Conservation (phyloP, 345 rosid genomes). For the Murraya koenigii region DNA sequence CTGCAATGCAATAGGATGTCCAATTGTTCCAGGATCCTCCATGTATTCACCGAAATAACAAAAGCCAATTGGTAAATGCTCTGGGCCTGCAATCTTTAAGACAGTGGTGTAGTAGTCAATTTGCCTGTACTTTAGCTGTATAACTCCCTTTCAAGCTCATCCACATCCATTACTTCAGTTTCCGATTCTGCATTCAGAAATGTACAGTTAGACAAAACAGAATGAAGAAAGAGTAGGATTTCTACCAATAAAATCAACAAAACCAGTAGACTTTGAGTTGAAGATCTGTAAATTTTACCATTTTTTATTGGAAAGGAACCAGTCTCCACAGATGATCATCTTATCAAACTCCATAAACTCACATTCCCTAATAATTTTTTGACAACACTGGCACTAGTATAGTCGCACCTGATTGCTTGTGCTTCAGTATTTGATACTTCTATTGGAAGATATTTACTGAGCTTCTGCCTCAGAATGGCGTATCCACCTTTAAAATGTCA, state of each 20-base stretch:
- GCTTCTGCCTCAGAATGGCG: conserved; percentile 50
- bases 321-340: conserved; percentile 36
- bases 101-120: conserved; percentile 63
- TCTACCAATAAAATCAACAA: neutral
- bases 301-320: conserved; percentile 49
- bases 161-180: conserved; percentile 40
- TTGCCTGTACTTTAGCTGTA: conserved; percentile 54
- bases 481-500: conserved; percentile 61
- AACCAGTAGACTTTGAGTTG: conserved; percentile 36
- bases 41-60: conserved; percentile 57
- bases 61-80: conserved; percentile 55
- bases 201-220: neutral
- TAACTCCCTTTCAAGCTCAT: conserved; percentile 48
- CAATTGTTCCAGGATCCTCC: conserved; percentile 62
- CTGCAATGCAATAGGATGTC: conserved; percentile 69
- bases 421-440: conserved; percentile 43
- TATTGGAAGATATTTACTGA: conserved; percentile 39
- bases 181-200: conserved; percentile 39
- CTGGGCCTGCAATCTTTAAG: conserved; percentile 50
- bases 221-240: neutral
- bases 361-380: conserved; percentile 28
- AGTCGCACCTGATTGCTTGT: conserved; percentile 30
- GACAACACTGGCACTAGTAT: conserved; percentile 33
- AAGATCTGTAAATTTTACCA: conserved; percentile 49
- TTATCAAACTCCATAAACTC: conserved; percentile 53